These are phyloP conservation scores for Mucor sp. DNA, from an alignment of 371 early-diverging fungal species.

Conservation along the genomic window DNA sequence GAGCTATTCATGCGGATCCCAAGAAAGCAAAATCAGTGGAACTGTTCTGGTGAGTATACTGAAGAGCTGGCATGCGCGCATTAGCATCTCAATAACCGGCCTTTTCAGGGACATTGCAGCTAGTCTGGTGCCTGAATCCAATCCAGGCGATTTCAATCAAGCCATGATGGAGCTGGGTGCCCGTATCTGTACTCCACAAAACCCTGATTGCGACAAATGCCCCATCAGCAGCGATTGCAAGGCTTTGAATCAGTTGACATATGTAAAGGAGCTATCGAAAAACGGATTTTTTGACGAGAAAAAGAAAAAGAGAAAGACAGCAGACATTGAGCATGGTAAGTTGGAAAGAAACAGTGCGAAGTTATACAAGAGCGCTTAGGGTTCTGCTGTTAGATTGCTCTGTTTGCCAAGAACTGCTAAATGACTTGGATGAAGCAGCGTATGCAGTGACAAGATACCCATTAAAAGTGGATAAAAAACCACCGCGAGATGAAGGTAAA, in stretches of 20 bases:
- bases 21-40: slow-evolving; percentile 62
- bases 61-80: background rate
- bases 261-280: slow-evolving; percentile 13
- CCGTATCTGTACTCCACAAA: slow-evolving; percentile 75
- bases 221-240: slow-evolving; percentile 64
- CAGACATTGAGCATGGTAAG: slow-evolving; percentile 26
- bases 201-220: slow-evolving; percentile 70
- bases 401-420: slow-evolving; percentile 32
- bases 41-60: slow-evolving; percentile 57
- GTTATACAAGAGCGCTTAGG: background rate
- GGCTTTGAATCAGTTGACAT: slow-evolving; percentile 55
- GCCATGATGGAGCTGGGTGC: slow-evolving; percentile 87
- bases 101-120: slow-evolving; percentile 59
- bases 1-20: slow-evolving; percentile 74
- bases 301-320: slow-evolving; percentile 26
- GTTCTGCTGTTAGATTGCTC: slow-evolving; percentile 22
- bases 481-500: slow-evolving; percentile 67
- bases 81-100: background rate
- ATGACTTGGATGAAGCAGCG: slow-evolving; percentile 27
- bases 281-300: slow-evolving; percentile 29
- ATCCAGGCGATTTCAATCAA: slow-evolving; percentile 85
- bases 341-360: background rate
- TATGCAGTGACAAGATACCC: slow-evolving; percentile 62
- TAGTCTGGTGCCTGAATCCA: slow-evolving; percentile 49
- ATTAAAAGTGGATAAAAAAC: slow-evolving; percentile 61